Conservation (phyloP, 2,329 filamentous ascomycete species). For the Atkinsonella texensis region DNA sequence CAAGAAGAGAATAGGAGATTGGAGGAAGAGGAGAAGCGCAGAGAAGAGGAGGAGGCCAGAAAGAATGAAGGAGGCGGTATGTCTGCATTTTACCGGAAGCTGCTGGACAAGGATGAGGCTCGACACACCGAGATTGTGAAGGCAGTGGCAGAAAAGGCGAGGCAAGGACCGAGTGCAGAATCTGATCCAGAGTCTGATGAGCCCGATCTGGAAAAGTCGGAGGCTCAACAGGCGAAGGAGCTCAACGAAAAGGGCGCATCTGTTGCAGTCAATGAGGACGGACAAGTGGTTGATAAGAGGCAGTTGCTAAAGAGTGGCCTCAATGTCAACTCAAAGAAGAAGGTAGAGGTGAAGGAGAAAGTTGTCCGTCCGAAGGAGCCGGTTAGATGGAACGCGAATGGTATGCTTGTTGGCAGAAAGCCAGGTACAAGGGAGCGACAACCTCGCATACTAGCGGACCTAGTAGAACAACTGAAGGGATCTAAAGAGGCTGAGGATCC, state of each 20-base stretch:
- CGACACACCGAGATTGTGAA: constrained; percentile 58
- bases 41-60: constrained; percentile 52
- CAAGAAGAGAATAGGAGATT: constrained; percentile 61
- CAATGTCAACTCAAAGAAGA: constrained; percentile 57
- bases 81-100: constrained; percentile 64
- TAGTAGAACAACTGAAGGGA: constrained; percentile 63
- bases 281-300: constrained; percentile 74
- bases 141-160: constrained; percentile 46
- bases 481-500: too few species aligned
- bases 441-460: constrained; percentile 66
- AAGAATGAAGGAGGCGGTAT: constrained; percentile 57
- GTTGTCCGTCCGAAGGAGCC: constrained; percentile 14
- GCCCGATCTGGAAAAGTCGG: constrained; percentile 42
- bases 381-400: constrained; percentile 26
- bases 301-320: constrained; percentile 65
- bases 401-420: constrained; percentile 35
- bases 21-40: constrained; percentile 58
- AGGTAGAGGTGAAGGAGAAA: constrained; percentile 25
- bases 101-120: constrained; percentile 59
- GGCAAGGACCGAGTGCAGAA: constrained; percentile 20
- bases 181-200: constrained; percentile 18
- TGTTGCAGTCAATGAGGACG: constrained; percentile 68
- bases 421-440: constrained; percentile 64
- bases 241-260: constrained; percentile 49
- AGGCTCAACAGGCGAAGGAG: constrained; percentile 53